Conservation (phyloP, 345 rosid genomes). For the Noccaea caerulescens region DNA sequence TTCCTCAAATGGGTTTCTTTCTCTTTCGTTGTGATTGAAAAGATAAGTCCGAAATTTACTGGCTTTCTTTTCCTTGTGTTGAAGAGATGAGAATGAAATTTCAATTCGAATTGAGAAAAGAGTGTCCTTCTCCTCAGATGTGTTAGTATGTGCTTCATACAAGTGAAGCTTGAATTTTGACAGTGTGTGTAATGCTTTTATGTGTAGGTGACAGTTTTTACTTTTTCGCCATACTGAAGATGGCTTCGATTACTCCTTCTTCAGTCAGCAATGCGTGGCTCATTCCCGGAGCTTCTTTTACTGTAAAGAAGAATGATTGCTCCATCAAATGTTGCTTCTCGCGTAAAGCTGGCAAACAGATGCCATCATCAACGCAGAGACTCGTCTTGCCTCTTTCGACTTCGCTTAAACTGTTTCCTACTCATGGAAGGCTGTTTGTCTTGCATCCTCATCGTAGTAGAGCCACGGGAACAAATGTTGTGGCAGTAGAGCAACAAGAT, state of each 20-base stretch:
- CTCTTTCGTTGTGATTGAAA: not conserved
- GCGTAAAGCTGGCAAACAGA: constrained; percentile 48
- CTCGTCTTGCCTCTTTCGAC: constrained; percentile 53
- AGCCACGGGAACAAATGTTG: constrained; percentile 74
- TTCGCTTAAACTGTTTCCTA: constrained; percentile 58
- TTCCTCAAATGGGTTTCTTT: constrained; percentile 13
- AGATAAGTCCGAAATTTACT: not conserved
- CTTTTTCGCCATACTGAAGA: constrained; percentile 41
- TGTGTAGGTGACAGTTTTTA: constrained; percentile 28
- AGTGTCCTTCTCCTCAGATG: not conserved
- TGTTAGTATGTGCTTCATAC: not conserved
- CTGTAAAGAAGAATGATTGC: constrained; percentile 47
- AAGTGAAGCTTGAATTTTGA: constrained; percentile 7
- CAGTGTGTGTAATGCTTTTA: not conserved
- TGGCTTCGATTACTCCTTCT: constrained; percentile 69
- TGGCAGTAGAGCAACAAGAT: constrained; percentile 67
- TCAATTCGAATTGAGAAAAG: constrained; percentile 7
- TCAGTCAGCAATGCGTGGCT: constrained; percentile 61
- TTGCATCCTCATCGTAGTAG: constrained; percentile 49
- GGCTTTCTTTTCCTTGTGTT: not conserved
- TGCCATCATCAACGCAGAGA: constrained; percentile 45
- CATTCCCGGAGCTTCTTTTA: constrained; percentile 59
- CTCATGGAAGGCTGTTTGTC: constrained; percentile 44
- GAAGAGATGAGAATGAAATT: not conserved
- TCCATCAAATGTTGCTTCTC: constrained; percentile 55